Percentiles rank a stretch among this genome's conserved stretches.
These are phyloP conservation scores for Metschnikowia chrysomelidarum DNA, from an alignment of 805 yeast species.

Conservation along the genomic window DNA sequence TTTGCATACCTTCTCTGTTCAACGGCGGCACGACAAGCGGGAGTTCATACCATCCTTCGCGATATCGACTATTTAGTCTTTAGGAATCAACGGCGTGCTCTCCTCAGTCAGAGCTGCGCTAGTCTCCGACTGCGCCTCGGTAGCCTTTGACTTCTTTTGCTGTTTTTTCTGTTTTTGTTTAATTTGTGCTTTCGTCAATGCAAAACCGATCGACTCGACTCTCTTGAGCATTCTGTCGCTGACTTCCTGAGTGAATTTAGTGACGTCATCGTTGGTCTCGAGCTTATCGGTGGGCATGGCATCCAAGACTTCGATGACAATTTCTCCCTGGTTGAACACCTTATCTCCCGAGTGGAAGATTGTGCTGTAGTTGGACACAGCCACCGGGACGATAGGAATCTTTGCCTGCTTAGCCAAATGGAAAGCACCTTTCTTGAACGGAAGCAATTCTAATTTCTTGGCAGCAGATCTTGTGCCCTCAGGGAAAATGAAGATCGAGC, in stretches of 20 bases:
- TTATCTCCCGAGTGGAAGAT: constrained; percentile 59
- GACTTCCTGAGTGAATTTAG: constrained; percentile 53
- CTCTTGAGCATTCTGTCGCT: constrained; percentile 54
- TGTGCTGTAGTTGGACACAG: constrained; percentile 80
- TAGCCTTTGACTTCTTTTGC: neutral
- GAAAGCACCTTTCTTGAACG: constrained; percentile 97
- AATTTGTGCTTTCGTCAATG: constrained; percentile 11
- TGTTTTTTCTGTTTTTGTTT: neutral
- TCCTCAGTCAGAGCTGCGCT: constrained; percentile 19
- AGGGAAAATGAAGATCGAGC: constrained; percentile 88
- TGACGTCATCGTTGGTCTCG: constrained; percentile 65
- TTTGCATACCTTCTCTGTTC: no score
- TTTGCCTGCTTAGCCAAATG: constrained; percentile 93
- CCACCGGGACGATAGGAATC: constrained; percentile 86
- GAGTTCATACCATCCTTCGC: no score
- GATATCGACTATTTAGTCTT: constrained; percentile 10
- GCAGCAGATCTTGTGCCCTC: constrained; percentile 95
- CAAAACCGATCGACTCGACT: constrained; percentile 43
- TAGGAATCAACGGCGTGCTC: constrained; percentile 18
- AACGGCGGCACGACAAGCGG: no score
- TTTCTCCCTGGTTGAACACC: constrained; percentile 74
- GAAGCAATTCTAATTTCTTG: constrained; percentile 64
- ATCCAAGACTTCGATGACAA: constrained; percentile 73
- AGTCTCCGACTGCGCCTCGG: constrained; percentile 12
- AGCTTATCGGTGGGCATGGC: constrained; percentile 74